phyloP scores from a whole-genome alignment of 179 eudicot species.

The Carnegiea gigantea region DNA sequence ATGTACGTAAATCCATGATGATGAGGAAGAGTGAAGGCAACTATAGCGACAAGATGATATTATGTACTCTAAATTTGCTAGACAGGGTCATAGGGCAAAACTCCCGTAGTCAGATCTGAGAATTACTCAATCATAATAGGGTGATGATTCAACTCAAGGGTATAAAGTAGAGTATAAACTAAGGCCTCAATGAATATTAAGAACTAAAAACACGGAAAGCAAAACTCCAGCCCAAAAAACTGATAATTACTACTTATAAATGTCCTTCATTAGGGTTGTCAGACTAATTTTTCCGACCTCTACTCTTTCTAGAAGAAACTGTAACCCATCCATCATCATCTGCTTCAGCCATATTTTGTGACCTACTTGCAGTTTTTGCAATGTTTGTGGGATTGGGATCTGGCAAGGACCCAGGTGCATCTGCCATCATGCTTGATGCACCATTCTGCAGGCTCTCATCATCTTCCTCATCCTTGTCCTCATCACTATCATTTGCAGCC shows the following conservation, averaged over 20 bases:
- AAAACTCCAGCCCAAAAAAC: slow-evolving; percentile 15
- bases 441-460: slow-evolving; percentile 27
- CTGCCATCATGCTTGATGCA: slow-evolving; percentile 56
- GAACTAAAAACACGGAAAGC: slow-evolving; percentile 1
- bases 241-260: background rate
- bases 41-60: background rate
- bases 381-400: slow-evolving; percentile 18
- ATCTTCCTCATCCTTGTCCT: slow-evolving; percentile 30
- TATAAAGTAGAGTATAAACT: slow-evolving; percentile 7
- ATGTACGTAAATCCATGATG: background rate
- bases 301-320: slow-evolving; percentile 36
- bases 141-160: slow-evolving; percentile 8
- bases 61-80: background rate
- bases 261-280: background rate
- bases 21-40: background rate
- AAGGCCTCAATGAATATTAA: background rate
- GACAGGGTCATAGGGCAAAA: background rate
- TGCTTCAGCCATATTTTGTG: slow-evolving; percentile 25
- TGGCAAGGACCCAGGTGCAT: slow-evolving; percentile 33
- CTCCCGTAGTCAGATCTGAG: background rate
- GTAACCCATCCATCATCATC: slow-evolving; percentile 49
- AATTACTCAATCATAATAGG: background rate
- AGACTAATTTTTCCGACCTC: slow-evolving; percentile 31
- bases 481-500: slow-evolving; percentile 42
- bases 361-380: slow-evolving; percentile 19